Conservation (phyloP, 2,329 filamentous ascomycete genomes). For the Colletotrichum lini region DNA sequence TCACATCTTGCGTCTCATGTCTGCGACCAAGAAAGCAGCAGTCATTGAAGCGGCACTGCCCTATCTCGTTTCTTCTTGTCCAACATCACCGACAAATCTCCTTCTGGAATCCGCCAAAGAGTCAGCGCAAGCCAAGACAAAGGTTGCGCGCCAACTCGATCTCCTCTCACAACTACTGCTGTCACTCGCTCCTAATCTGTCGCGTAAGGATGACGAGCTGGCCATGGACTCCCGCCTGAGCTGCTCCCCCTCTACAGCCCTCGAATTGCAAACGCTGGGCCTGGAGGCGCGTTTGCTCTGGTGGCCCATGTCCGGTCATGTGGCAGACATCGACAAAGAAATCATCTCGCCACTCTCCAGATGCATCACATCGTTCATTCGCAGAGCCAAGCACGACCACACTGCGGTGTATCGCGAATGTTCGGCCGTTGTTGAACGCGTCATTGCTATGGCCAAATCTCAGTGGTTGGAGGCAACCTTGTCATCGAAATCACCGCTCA, state of each 20-base stretch:
- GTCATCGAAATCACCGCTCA: conserved; percentile 60
- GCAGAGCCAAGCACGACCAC: conserved; percentile 60
- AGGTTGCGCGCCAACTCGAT: conserved; percentile 76
- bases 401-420: conserved; percentile 57
- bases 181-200: conserved; percentile 77
- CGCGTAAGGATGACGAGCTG: conserved; percentile 71
- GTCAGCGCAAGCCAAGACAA: conserved; percentile 64
- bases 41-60: conserved; percentile 71
- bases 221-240: conserved; percentile 69
- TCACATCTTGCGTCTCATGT: conserved; percentile 75
- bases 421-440: conserved; percentile 51
- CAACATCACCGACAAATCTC: conserved; percentile 71
- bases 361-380: conserved; percentile 73
- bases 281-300: conserved; percentile 73
- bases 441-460: conserved; percentile 52
- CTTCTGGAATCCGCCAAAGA: conserved; percentile 63
- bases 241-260: conserved; percentile 68
- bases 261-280: conserved; percentile 76
- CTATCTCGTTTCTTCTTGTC: conserved; percentile 66
- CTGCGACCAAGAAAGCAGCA: conserved; percentile 70
- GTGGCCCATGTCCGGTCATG: conserved; percentile 75
- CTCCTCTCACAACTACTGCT: conserved; percentile 75
- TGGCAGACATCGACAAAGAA: conserved; percentile 73
- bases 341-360: conserved; percentile 75
- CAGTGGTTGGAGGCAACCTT: conserved; percentile 52